Evolutionary conservation across 1,139 yeast species (phyloP).

Genomic region (Sugiyamaella grinbergsii): DNA sequence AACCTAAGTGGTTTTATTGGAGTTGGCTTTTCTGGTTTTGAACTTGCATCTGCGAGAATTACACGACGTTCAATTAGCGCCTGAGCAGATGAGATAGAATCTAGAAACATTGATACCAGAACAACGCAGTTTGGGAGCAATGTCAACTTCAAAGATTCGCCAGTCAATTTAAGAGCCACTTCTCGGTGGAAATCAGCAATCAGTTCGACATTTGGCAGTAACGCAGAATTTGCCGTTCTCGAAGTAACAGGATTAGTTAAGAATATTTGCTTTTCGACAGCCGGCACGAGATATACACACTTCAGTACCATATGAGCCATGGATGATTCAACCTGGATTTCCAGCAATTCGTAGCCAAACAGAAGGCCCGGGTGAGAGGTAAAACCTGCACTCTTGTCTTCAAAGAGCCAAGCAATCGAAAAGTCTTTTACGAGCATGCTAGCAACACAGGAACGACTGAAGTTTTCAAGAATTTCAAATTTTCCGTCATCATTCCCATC

Average conservation of each 20-base stretch:
- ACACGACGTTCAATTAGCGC: conserved; percentile 17
- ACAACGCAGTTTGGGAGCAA: conserved; percentile 39
- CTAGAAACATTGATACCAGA: conserved; percentile 28
- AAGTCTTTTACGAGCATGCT: conserved; percentile 65
- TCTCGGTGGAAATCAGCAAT: conserved; percentile 13
- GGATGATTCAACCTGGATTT: conserved; percentile 28
- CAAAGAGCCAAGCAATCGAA: conserved; percentile 77
- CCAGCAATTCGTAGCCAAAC: conserved; percentile 61
- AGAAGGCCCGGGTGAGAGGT: conserved; percentile 59
- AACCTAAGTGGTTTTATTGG: conserved; percentile 25
- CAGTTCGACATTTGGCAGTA: conserved; percentile 38
- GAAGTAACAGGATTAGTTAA: conserved; percentile 24
- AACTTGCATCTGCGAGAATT: conserved; percentile 9
- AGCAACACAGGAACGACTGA: conserved; percentile 42
- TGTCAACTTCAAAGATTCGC: conserved; percentile 40
- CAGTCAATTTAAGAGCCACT: conserved; percentile 34
- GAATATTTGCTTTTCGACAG: conserved; percentile 28
- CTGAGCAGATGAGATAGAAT: conserved; percentile 26
- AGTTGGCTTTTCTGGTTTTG: conserved; percentile 11
- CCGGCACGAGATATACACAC: conserved; percentile 41
- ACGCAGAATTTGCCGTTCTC: conserved; percentile 36
- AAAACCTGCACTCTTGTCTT: conserved; percentile 37
- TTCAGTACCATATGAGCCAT: conserved; percentile 43
- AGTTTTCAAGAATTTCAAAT: conserved; percentile 3
- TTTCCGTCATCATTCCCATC: neutral